Base-by-base conservation (phyloP, 768 basidiomycete genomes). In the Mycena chlorophos region DNA sequence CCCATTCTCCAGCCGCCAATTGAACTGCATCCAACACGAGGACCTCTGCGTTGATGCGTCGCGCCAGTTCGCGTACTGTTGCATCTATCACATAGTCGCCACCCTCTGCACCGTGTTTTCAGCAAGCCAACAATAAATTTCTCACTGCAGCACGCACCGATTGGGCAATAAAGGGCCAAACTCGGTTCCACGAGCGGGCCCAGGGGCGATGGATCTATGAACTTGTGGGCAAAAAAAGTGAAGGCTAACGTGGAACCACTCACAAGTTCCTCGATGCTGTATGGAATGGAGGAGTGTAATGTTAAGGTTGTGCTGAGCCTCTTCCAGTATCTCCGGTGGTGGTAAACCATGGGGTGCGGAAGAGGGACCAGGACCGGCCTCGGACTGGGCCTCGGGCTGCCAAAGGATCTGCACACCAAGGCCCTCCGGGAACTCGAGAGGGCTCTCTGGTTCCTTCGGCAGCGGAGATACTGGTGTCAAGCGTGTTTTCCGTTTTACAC, bases 1-100 rank as follows among this genome's bases (percentile, higher is more conserved):
- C 94, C 77, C 86, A 89, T 69, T 91, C 87, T n/a, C 93, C 91
- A 3, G 92, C 87, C 29, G 89, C 92, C 19, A 96, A 75, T 56
- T 94, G 89, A 8, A 87, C 84, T 3, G 88, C 76, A 73, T 98
- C 94, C 48, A 98, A 67, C 14, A 94, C 82, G 8, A 95, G 77
- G 12, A 97, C 86, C 59, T 97, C 95, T 19, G 92, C 82, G 25
- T 81, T 83, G 2, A 86, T 84, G 51, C 80, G 79, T 46, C 81
- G 78, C 4, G 91, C 92, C 59, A 95, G 72, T 67, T 91, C 89
- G 34, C 80, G 77, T 12, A 96, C 85, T 3, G 92, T 89, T 19
- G 84, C 82, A 65, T 89, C 88, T 20, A 94, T 78, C 22, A 94
- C 79, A 67, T 89, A 86, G 58, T 92, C 87, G 4, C 91, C 92